Conservation (phyloP, 2,329 filamentous ascomycete genomes). For the Stachybotrys chartarum region DNA sequence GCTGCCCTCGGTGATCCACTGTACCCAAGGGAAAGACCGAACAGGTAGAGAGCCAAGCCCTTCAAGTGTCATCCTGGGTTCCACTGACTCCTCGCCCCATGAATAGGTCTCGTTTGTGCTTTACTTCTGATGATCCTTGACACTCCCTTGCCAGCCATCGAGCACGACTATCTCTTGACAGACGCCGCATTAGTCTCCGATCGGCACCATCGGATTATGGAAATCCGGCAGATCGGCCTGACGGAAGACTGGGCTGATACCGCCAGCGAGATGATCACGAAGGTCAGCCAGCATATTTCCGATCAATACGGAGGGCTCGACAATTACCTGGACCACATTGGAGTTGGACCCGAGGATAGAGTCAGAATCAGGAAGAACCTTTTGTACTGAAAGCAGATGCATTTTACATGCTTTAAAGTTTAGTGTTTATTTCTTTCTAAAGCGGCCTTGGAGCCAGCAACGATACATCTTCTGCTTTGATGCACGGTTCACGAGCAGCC, state of each 20-base stretch:
- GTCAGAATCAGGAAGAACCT: constrained; percentile 31
- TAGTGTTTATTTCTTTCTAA: constrained; percentile 55
- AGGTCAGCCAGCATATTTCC: constrained; percentile 50
- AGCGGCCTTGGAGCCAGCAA: constrained; percentile 87
- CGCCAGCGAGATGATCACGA: constrained; percentile 54
- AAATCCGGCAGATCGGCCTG: constrained; percentile 65
- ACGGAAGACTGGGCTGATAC: constrained; percentile 66
- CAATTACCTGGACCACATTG: constrained; percentile 57
- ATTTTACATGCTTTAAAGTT: neutral
- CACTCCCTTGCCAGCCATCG: constrained; percentile 52
- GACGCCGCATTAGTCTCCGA: constrained; percentile 52
- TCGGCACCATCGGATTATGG: constrained; percentile 54
- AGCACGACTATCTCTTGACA: constrained; percentile 66
- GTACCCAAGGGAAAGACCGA: constrained; percentile 84
- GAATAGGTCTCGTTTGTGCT: constrained; percentile 62
- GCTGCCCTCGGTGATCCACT: constrained; percentile 68
- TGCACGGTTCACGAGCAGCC: constrained; percentile 87
- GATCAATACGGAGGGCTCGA: constrained; percentile 58
- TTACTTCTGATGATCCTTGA: constrained; percentile 59
- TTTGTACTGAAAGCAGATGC: constrained; percentile 25
- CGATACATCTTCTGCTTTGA: constrained; percentile 95
- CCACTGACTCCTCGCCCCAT: neutral
- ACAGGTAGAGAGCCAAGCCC: constrained; percentile 18
- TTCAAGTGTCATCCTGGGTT: neutral
- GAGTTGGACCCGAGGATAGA: constrained; percentile 42